These are phyloP conservation scores for Chaetoceros tenuissimus DNA, from an alignment of 108 stramenopile genomes.

Conservation along the genomic window DNA sequence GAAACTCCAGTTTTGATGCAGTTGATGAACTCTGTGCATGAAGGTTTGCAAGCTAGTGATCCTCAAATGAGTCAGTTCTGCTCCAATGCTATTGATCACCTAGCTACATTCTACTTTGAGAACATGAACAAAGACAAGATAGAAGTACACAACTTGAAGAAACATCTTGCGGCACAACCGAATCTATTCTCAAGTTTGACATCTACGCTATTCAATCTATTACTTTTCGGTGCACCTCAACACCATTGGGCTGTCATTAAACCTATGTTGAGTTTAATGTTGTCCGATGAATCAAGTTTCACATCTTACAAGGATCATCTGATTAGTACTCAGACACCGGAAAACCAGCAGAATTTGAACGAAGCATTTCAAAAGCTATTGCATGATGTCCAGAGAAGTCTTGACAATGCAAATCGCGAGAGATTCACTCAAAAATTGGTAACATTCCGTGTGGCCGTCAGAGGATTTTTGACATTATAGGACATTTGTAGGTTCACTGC, in stretches of 20 bases:
- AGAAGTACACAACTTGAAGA: conserved; percentile 69
- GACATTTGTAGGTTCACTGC: no score
- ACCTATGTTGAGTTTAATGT: conserved; percentile 95
- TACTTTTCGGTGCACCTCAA: conserved; percentile 89
- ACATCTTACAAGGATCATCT: conserved; percentile 88
- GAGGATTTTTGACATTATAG: conserved; percentile 87
- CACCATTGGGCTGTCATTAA: conserved; percentile 98
- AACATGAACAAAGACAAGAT: conserved; percentile 85
- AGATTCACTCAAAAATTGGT: conserved; percentile 94
- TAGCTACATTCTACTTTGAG: conserved; percentile 91
- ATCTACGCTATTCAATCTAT: conserved; percentile 89
- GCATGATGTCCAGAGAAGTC: conserved; percentile 81
- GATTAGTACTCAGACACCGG: conserved; percentile 80
- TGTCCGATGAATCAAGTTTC: conserved; percentile 90
- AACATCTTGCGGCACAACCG: conserved; percentile 82
- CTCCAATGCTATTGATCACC: conserved; percentile 90
- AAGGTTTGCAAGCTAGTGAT: conserved; percentile 91
- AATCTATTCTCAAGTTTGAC: conserved; percentile 86
- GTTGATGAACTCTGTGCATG: conserved; percentile 89
- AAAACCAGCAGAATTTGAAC: conserved; percentile 80
- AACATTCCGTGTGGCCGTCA: conserved; percentile 88
- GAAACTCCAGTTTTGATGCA: conserved; percentile 88
- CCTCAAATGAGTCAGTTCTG: conserved; percentile 80
- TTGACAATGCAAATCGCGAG: conserved; percentile 94
- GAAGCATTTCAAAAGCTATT: conserved; percentile 89